phyloP scores from a whole-genome alignment of 208 protist genomes.

The Leishmania amazonensis region DNA sequence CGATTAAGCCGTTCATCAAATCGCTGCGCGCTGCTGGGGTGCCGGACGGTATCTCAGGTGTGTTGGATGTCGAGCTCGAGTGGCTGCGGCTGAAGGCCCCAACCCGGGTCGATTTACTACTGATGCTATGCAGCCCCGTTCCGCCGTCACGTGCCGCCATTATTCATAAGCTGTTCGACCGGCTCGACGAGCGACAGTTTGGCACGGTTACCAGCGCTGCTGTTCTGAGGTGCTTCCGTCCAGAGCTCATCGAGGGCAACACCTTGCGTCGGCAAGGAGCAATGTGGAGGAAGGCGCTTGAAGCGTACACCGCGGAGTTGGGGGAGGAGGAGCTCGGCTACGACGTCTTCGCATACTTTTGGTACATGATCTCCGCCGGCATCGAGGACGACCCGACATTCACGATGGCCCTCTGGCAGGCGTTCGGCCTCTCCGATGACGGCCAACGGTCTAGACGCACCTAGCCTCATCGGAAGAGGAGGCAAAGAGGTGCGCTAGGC shows the following conservation, averaged over 20 bases:
- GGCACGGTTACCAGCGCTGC: constrained; percentile 17
- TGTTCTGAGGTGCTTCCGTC: constrained; percentile 44
- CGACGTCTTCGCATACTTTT: constrained; percentile 77
- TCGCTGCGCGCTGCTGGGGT: constrained; percentile 51
- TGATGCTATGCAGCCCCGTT: constrained; percentile 47
- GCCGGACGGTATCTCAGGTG: constrained; percentile 32
- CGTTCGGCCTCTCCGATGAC: constrained; percentile 67
- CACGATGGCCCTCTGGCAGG: constrained; percentile 82
- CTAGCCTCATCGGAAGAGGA: not conserved
- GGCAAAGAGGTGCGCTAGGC: not conserved
- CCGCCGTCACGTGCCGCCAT: constrained; percentile 62
- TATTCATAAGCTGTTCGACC: constrained; percentile 66
- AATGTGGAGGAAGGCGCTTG: constrained; percentile 45
- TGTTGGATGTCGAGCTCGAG: constrained; percentile 73
- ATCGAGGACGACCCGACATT: constrained; percentile 82
- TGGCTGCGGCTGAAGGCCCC: constrained; percentile 70
- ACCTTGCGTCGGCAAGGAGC: constrained; percentile 34
- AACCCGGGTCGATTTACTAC: constrained; percentile 58
- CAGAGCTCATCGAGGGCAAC: constrained; percentile 48
- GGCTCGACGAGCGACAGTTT: constrained; percentile 27
- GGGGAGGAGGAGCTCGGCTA: constrained; percentile 43
- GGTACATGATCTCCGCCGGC: constrained; percentile 70
- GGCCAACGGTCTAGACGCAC: not conserved
- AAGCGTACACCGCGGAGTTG: constrained; percentile 44
- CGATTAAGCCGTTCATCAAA: constrained; percentile 52